phyloP scores from a whole-genome alignment of 768 basidiomycete genomes.

The Tulasnella sp. region DNA sequence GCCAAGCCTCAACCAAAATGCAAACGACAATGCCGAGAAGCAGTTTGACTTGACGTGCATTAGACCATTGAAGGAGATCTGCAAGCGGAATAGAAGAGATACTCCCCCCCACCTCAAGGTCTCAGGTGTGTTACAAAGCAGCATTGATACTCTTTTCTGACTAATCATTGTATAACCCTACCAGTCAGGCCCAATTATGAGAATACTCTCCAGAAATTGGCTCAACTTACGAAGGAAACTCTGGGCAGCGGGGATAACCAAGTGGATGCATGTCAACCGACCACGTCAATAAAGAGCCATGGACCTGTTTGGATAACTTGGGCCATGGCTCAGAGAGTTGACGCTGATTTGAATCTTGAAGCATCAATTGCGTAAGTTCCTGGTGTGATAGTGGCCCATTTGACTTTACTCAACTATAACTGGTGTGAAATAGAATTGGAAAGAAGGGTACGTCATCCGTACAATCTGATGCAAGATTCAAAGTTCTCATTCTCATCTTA shows the following conservation, averaged over 20 bases:
- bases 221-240: neutral
- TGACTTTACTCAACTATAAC: neutral
- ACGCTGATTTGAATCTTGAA: conserved; percentile 16
- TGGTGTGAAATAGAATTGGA: neutral
- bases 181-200: no score
- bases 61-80: neutral
- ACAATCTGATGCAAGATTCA: conserved; percentile 15
- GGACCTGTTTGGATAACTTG: conserved; percentile 14
- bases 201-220: no score
- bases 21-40: neutral
- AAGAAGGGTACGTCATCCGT: neutral
- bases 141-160: no score
- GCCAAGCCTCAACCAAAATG: no score
- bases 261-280: no score
- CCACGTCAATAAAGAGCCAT: no score
- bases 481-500: neutral
- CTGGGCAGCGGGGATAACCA: no score
- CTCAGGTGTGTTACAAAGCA: no score
- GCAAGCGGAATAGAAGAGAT: no score
- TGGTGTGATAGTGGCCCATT: neutral
- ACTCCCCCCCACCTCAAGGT: no score
- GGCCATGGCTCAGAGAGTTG: conserved; percentile 16
- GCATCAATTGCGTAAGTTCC: conserved; percentile 18
- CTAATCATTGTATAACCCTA: no score
- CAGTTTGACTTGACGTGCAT: neutral